Evolutionary conservation across 352 stramenopile species (phyloP), one percentile per base, ranked within the genome.

Genomic region (Proteromonas lacertae): DNA sequence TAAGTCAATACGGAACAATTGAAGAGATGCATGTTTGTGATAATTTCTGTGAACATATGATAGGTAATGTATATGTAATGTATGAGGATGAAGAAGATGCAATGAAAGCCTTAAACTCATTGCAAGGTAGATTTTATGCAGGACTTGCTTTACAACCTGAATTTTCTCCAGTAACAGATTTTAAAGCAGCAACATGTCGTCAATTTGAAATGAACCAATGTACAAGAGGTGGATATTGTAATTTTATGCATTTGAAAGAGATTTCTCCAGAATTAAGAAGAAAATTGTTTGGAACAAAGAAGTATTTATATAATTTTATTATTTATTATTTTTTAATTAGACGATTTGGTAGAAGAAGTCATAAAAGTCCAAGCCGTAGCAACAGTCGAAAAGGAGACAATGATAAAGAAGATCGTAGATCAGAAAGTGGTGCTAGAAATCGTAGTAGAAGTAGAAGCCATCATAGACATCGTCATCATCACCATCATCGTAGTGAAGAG

Each of bases 1-100:
- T 96, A 18, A 84, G 64, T 56, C 95, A 95, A 60, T 95, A 90
- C 48, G 88, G 88, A 36, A 70, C 83, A 45, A 51, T 99, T 31
- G 83, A 96, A 43, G 79, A 92, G 42, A 62, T 99, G 22, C 87
- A 94, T 48, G 87, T 99, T 26, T 95, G 79, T 52, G 84, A 96
- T 52, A 99, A 99, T 53, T 50, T 98, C 9, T 79, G 81, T 21
- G 88, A 99, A 56, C 86, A 99, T 54, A 80, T 99, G 55, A 69
- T 97, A n/a, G 88, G 88, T 32, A 93, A 99, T 51, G 82, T 96
- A 23, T 99, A 97, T 53, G 71, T 79, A 36, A 96, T 95, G 54
- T 97, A 90, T 46, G 66, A 69, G 19, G 81, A 96, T 38, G 88
- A 99, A 55, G 83, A 97, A 53, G 69, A 95, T 40, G 82, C 86